phyloP scores from a whole-genome alignment of 805 yeast species.

The Blastobotrys mokoenaii region DNA sequence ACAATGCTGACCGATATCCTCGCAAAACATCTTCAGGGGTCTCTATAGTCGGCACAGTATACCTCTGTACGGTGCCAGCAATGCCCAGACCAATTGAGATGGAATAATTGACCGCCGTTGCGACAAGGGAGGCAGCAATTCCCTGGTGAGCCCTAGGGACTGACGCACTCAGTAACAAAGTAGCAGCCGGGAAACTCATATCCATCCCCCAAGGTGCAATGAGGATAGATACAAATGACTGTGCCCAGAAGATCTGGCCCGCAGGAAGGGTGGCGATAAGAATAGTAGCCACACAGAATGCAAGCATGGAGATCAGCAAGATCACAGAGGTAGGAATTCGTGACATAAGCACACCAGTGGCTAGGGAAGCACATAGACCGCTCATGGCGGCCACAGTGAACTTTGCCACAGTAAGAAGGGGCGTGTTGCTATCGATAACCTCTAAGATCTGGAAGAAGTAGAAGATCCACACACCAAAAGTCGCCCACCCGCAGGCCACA shows the following conservation, averaged over 20 bases:
- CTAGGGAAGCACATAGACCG: slow-evolving; percentile 49
- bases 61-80: slow-evolving; percentile 50
- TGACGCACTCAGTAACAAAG: slow-evolving; percentile 50
- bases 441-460: slow-evolving; percentile 47
- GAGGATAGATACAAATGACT: slow-evolving; percentile 47
- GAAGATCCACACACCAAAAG: slow-evolving; percentile 67
- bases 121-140: slow-evolving; percentile 65
- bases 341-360: slow-evolving; percentile 41
- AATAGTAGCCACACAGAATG: slow-evolving; percentile 46
- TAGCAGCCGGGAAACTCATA: slow-evolving; percentile 66
- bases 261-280: slow-evolving; percentile 51
- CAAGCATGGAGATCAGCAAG: slow-evolving; percentile 42
- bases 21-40: slow-evolving; percentile 20
- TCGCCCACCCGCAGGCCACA: slow-evolving; percentile 64
- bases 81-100: slow-evolving; percentile 64
- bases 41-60: slow-evolving; percentile 8
- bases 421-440: slow-evolving; percentile 41
- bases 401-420: slow-evolving; percentile 41
- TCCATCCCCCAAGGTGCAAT: slow-evolving; percentile 70
- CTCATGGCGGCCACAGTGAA: slow-evolving; percentile 39
- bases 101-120: slow-evolving; percentile 65
- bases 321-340: slow-evolving; percentile 42
- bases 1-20: slow-evolving; percentile 50
- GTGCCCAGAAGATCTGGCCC: slow-evolving; percentile 50
- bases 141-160: slow-evolving; percentile 64